Evolutionary conservation across 2,329 filamentous ascomycete species (phyloP).

Genomic region (Nigrospora oryzae): DNA sequence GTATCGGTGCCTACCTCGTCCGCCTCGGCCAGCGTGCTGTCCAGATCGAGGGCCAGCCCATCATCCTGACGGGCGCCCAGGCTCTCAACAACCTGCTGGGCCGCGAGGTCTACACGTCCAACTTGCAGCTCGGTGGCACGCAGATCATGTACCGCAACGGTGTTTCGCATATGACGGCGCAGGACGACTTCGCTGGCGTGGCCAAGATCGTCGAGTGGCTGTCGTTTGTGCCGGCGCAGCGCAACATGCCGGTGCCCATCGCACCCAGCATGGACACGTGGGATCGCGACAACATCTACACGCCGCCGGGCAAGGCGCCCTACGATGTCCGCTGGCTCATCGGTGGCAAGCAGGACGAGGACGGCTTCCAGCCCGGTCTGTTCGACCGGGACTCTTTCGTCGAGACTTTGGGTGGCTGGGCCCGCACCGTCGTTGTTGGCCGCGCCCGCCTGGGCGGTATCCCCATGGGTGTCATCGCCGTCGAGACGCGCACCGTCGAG

Average conservation of each 20-base stretch:
- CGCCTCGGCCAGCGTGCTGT: constrained; percentile 97
- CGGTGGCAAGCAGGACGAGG: constrained; percentile 73
- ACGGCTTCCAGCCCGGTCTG: constrained; percentile 81
- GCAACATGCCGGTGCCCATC: constrained; percentile 87
- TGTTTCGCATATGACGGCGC: constrained; percentile 97
- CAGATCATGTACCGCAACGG: constrained; percentile 99
- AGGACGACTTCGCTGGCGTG: constrained; percentile 95
- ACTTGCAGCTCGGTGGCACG: constrained; percentile 98
- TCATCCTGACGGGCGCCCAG: constrained; percentile 94
- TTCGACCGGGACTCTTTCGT: constrained; percentile 97
- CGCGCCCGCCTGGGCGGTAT: constrained; percentile 95
- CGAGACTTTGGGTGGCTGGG: constrained; percentile 94
- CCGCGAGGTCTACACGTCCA: constrained; percentile 97
- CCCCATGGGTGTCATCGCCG: constrained; percentile 94
- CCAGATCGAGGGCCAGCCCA: constrained; percentile 97
- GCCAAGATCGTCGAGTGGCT: constrained; percentile 98
- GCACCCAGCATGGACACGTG: constrained; percentile 76
- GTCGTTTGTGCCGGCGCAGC: constrained; percentile 94
- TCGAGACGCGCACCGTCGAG: constrained; percentile 92
- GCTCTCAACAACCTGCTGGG: constrained; percentile 97
- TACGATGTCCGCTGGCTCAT: constrained; percentile 96
- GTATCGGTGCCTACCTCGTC: constrained; percentile 97
- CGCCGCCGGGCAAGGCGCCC: constrained; percentile 69
- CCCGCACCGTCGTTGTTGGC: constrained; percentile 90
- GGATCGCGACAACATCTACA: constrained; percentile 88